Conservation (phyloP, 1,284 basidiomycete species). For the Laetiporus sulphureus region DNA sequence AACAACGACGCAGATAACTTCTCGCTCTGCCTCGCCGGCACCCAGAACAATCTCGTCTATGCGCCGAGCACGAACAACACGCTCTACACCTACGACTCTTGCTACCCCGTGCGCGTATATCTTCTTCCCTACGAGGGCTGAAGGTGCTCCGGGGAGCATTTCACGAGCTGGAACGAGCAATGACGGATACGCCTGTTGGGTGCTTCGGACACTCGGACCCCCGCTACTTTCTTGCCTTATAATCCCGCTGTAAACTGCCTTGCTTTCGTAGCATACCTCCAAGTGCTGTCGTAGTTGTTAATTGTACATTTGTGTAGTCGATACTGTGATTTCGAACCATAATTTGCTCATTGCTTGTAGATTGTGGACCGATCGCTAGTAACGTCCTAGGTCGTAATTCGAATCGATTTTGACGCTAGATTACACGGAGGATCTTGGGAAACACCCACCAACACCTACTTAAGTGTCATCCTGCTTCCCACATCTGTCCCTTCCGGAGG, state of each 20-base stretch:
- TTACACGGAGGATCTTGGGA: no score
- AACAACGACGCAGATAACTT: conserved; percentile 4
- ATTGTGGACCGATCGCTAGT: no score
- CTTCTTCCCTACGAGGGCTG: not conserved
- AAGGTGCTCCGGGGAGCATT: conserved; percentile 1
- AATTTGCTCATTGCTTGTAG: no score
- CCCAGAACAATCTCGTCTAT: not conserved
- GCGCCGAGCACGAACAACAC: conserved; percentile 4
- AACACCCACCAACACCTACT: conserved; percentile 24
- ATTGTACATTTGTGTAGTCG: no score
- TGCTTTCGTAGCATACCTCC: no score
- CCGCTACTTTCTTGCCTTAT: no score
- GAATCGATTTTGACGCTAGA: no score
- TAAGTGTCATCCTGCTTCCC: conserved; percentile 61
- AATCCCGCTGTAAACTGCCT: no score
- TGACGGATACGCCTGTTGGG: not conserved
- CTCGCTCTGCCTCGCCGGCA: conserved; percentile 2
- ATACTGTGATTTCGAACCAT: no score
- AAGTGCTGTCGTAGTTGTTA: no score
- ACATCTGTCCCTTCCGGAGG: conserved; percentile 60
- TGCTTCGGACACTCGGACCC: no score
- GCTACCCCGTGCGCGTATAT: conserved; percentile 1
- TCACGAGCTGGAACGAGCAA: conserved; percentile 4
- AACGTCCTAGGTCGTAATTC: no score
- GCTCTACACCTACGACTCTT: conserved; percentile 9